phyloP scores from a whole-genome alignment of 495 filamentous ascomycete species.

The Bacidia rubella region DNA sequence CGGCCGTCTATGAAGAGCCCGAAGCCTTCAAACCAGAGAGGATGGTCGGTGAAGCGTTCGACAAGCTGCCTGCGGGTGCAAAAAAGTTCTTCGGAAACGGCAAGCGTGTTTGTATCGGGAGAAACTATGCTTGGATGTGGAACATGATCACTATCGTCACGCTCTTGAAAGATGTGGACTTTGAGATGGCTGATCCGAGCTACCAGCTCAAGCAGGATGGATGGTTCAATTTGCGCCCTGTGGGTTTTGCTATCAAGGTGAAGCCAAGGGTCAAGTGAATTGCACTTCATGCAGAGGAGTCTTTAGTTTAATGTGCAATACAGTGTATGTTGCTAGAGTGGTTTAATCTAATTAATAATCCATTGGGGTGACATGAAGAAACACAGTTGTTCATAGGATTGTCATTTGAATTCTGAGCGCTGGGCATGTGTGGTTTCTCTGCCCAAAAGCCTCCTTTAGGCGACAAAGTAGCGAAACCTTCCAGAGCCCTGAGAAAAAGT shows the following conservation, averaged over 20 bases:
- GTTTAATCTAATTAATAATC: no score
- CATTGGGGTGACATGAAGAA: no score
- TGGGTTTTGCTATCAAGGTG: slow-evolving; percentile 16
- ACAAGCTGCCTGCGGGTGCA: slow-evolving; percentile 40
- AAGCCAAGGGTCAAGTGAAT: slow-evolving; percentile 6
- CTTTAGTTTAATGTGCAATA: no score
- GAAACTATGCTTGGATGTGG: slow-evolving; percentile 53
- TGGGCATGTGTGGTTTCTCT: no score
- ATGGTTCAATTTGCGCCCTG: slow-evolving; percentile 19
- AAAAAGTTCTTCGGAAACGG: slow-evolving; percentile 64
- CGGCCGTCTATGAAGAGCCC: slow-evolving; percentile 50
- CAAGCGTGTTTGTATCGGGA: slow-evolving; percentile 52
- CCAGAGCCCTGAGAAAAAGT: no score
- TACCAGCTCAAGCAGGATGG: slow-evolving; percentile 28
- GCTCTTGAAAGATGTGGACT: slow-evolving; percentile 30
- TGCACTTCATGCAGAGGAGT: no score
- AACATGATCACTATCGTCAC: slow-evolving; percentile 28
- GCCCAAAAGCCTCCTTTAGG: no score
- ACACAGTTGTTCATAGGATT: no score
- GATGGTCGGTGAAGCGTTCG: slow-evolving; percentile 53
- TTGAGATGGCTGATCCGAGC: slow-evolving; percentile 30
- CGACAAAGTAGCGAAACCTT: no score
- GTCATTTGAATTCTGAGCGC: no score
- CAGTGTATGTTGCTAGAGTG: no score
- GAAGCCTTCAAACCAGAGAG: slow-evolving; percentile 53